Evolutionary conservation across 345 rosid species (phyloP).

Genomic region (Aegle marmelos): DNA sequence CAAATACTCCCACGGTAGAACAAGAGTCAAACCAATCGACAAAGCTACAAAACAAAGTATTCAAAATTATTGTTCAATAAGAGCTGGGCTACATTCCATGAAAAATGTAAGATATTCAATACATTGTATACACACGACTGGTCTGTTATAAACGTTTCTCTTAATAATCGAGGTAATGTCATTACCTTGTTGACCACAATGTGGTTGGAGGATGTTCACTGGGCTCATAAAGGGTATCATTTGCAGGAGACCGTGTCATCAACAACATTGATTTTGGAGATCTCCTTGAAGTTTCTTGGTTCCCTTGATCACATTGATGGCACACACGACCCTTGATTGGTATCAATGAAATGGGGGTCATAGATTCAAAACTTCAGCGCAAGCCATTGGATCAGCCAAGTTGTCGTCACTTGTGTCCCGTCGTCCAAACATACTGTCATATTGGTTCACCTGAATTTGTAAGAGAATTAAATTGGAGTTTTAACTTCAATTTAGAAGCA

Average conservation of each 20-base stretch:
- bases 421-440: conserved; percentile 87
- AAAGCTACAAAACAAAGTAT: too few species aligned
- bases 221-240: conserved; percentile 70
- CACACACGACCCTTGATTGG: conserved; percentile 93
- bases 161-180: not conserved
- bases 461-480: not conserved
- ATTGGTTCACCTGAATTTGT: conserved; percentile 67
- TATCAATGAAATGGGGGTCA: conserved; percentile 91
- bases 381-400: conserved; percentile 94
- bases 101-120: not conserved
- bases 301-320: conserved; percentile 80
- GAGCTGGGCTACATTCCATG: not conserved
- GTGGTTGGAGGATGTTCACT: conserved; percentile 96
- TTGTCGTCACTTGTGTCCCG: conserved; percentile 97
- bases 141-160: not conserved
- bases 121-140: too few species aligned
- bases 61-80: too few species aligned
- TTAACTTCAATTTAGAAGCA: not conserved
- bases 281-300: conserved; percentile 90
- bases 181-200: conserved; percentile 95
- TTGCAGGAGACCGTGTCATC: conserved; percentile 98
- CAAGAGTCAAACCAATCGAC: not conserved
- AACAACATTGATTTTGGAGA: conserved; percentile 94
- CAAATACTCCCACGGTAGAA: not conserved
- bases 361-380: conserved; percentile 86